These are phyloP conservation scores for Amphicarpaea edgeworthii DNA, from an alignment of 306 rosid species.

Conservation along the genomic window DNA sequence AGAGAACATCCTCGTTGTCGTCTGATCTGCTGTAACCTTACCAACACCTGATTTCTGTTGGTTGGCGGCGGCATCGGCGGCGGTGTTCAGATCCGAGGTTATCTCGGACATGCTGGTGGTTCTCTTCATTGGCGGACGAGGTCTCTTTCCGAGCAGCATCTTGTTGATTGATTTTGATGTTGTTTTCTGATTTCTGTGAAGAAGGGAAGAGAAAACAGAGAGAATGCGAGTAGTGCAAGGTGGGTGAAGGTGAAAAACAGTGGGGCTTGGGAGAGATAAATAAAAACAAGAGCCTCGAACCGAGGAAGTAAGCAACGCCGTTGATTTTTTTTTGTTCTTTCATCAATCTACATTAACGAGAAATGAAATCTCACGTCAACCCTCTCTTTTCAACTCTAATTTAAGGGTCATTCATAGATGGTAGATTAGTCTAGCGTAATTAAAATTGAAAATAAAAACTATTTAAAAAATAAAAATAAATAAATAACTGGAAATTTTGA, in stretches of 20 bases:
- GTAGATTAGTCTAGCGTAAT: too few relatives aligned
- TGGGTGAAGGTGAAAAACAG: constrained; percentile 42
- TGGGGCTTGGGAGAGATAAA: constrained; percentile 55
- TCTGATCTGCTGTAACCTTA: constrained; percentile 30
- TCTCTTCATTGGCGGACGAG: constrained; percentile 78
- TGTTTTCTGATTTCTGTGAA: background rate
- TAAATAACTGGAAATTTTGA: too few relatives aligned
- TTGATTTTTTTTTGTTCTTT: constrained; percentile 40
- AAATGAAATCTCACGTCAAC: constrained; percentile 52
- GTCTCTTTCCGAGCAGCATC: constrained; percentile 82
- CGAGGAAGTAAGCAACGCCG: constrained; percentile 67
- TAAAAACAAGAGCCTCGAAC: constrained; percentile 55
- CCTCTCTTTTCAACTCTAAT: background rate
- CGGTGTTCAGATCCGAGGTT: constrained; percentile 64
- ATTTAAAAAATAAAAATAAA: too few relatives aligned
- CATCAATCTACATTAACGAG: constrained; percentile 22
- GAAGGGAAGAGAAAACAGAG: background rate
- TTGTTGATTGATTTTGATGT: background rate
- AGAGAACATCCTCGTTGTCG: background rate
- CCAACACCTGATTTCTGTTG: constrained; percentile 5
- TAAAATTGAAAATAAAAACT: too few relatives aligned
- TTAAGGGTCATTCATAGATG: background rate
- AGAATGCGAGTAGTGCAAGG: background rate
- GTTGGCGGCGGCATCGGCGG: background rate
- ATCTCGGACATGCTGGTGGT: constrained; percentile 84